A percentile compares a stretch with the other conserved stretches of the same genome.
Conservation (phyloP, 1,284 basidiomycete species). For the Kwoniella shivajii region DNA sequence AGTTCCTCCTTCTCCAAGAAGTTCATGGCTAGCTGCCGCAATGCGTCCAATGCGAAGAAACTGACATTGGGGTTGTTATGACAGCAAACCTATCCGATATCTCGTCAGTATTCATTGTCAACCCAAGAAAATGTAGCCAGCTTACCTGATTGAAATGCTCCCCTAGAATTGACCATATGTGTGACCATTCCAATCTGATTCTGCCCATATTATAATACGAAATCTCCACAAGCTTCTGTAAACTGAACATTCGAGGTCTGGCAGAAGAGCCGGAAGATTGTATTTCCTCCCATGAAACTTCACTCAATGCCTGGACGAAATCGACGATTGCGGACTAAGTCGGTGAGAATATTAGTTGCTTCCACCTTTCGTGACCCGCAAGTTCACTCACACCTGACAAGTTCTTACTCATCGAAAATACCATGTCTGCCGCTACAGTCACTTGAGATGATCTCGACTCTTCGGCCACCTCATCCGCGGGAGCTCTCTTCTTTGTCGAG, state of each 20-base stretch:
- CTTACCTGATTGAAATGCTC: constrained; percentile 97
- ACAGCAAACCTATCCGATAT: constrained; percentile 78
- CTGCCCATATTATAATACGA: constrained; percentile 99
- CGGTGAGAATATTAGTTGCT: no score
- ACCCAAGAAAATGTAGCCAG: neutral
- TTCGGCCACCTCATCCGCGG: constrained; percentile 91
- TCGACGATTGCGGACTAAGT: constrained; percentile 91
- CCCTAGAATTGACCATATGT: constrained; percentile 96
- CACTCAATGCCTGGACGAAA: constrained; percentile 93
- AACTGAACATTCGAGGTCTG: constrained; percentile 91
- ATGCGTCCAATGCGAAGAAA: constrained; percentile 94
- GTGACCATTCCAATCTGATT: constrained; percentile 98
- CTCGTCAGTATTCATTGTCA: neutral
- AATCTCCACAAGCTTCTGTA: constrained; percentile 99
- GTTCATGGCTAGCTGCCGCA: constrained; percentile 97
- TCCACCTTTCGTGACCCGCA: constrained; percentile 15
- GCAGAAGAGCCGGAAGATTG: constrained; percentile 92
- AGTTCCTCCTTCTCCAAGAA: constrained; percentile 99
- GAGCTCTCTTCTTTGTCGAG: constrained; percentile 44
- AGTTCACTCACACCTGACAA: constrained; percentile 76
- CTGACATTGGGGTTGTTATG: constrained; percentile 97
- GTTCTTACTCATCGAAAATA: constrained; percentile 93
- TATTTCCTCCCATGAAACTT: constrained; percentile 99
- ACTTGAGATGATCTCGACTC: constrained; percentile 98
- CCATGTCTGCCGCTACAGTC: constrained; percentile 98